Conservation (phyloP, 768 basidiomycete species). For the Suillus cothurnatus region DNA sequence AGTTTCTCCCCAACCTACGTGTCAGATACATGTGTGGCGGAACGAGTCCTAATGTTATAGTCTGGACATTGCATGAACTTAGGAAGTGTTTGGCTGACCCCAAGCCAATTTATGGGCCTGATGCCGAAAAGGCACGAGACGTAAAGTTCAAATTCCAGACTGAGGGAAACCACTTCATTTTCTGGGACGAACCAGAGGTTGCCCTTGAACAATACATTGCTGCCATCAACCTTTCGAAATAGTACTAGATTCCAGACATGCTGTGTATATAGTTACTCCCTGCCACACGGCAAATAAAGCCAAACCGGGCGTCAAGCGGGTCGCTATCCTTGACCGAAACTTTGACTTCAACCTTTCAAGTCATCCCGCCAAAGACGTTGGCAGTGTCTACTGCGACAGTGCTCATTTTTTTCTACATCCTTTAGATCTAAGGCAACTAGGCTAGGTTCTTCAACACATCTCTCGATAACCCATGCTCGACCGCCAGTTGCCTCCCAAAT, state of each 20-base stretch:
- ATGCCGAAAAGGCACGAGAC: background rate
- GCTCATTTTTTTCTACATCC: background rate
- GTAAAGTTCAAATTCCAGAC: background rate
- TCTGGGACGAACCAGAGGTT: background rate
- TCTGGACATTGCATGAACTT: constrained; percentile 5
- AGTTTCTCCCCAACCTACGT: constrained; percentile 7
- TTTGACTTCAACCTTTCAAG: background rate
- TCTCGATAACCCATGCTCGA: constrained; percentile 16
- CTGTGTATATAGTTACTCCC: background rate
- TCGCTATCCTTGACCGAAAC: background rate
- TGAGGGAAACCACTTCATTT: background rate
- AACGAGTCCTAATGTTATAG: background rate
- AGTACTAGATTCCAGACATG: too few species aligned
- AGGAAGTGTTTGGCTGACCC: constrained; percentile 2
- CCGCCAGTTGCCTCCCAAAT: constrained; percentile 7
- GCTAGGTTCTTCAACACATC: background rate
- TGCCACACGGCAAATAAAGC: background rate
- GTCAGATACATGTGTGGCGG: constrained; percentile 10
- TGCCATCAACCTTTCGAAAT: background rate
- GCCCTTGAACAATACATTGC: background rate
- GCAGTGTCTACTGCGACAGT: constrained; percentile 1
- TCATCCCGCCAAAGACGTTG: background rate
- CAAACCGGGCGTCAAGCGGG: constrained; percentile 3
- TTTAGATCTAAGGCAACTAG: background rate
- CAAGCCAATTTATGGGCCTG: background rate